Conservation (phyloP, 2,329 filamentous ascomycete genomes). For the Daldinia eschscholtzii region DNA sequence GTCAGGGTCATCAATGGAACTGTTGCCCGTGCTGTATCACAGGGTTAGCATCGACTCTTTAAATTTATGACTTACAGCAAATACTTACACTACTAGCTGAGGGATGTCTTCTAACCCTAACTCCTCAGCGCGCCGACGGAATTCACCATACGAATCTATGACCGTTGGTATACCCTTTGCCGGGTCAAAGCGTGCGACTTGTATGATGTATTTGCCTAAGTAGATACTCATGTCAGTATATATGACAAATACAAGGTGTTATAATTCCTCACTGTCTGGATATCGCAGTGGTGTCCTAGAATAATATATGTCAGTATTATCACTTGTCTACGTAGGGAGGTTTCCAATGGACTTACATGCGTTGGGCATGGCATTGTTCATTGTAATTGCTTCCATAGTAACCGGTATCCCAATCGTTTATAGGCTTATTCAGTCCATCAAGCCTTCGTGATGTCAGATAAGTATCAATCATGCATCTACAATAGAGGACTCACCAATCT, state of each 20-base stretch:
- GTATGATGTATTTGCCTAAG: slow-evolving; percentile 77
- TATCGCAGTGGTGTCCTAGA: slow-evolving; percentile 66
- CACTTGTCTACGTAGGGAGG: slow-evolving; percentile 46
- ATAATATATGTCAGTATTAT: slow-evolving; percentile 13
- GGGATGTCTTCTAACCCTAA: slow-evolving; percentile 66
- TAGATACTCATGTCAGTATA: slow-evolving; percentile 25
- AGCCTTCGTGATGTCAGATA: slow-evolving; percentile 61
- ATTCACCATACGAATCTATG: slow-evolving; percentile 79
- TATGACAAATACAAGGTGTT: neutral
- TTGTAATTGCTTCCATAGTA: slow-evolving; percentile 84
- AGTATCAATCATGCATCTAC: neutral
- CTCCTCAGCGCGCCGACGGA: slow-evolving; percentile 71
- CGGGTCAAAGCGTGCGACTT: slow-evolving; percentile 86
- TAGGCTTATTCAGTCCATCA: slow-evolving; percentile 82
- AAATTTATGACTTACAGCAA: neutral
- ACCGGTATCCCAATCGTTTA: slow-evolving; percentile 76
- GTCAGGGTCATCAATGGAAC: slow-evolving; percentile 85
- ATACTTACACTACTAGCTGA: slow-evolving; percentile 75
- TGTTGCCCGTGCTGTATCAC: slow-evolving; percentile 69
- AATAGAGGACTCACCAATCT: slow-evolving; percentile 70
- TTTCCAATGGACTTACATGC: slow-evolving; percentile 62
- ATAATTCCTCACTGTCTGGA: slow-evolving; percentile 60
- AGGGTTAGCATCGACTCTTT: slow-evolving; percentile 6
- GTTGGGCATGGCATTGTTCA: slow-evolving; percentile 67
- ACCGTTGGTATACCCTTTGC: slow-evolving; percentile 85